Evolutionary conservation across 139 green algal genomes (phyloP).

Genomic region (Zygnema cylindricum): DNA sequence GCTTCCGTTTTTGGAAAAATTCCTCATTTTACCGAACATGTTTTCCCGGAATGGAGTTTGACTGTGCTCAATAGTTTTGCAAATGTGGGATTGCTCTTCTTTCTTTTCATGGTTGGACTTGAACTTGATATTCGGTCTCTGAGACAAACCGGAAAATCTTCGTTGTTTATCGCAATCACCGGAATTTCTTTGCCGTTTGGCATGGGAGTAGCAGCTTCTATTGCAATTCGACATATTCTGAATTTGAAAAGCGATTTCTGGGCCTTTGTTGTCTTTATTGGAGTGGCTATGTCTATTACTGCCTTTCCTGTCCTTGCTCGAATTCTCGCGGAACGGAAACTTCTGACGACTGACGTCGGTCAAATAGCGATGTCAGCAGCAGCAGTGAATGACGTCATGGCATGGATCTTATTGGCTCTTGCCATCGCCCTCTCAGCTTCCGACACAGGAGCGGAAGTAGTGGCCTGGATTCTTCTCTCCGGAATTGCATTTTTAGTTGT

Average conservation of each 20-base stretch:
- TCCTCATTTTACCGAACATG: constrained; percentile 34
- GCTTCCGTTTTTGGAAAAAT: constrained; percentile 52
- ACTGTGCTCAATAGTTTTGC: constrained; percentile 55
- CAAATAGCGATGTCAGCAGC: constrained; percentile 60
- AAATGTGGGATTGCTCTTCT: constrained; percentile 65
- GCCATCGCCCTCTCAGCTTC: constrained; percentile 63
- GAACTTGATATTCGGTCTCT: constrained; percentile 63
- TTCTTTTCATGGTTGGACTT: constrained; percentile 67
- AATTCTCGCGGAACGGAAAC: constrained; percentile 58
- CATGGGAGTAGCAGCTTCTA: constrained; percentile 48
- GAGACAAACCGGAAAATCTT: constrained; percentile 30
- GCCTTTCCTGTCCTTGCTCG: constrained; percentile 65
- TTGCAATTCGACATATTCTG: constrained; percentile 55
- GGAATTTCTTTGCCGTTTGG: constrained; percentile 65
- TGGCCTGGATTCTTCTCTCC: constrained; percentile 57
- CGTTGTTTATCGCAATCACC: constrained; percentile 52
- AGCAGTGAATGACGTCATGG: constrained; percentile 56
- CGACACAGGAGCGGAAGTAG: constrained; percentile 21
- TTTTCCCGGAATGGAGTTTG: constrained; percentile 40
- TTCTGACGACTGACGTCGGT: constrained; percentile 53
- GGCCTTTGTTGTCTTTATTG: constrained; percentile 64
- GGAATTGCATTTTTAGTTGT: constrained; percentile 62
- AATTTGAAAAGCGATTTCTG: constrained; percentile 25
- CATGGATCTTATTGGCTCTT: constrained; percentile 63
- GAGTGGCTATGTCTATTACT: constrained; percentile 66